Evolutionary conservation across 345 rosid genomes (phyloP).

Genomic region (Noccaea caerulescens): DNA sequence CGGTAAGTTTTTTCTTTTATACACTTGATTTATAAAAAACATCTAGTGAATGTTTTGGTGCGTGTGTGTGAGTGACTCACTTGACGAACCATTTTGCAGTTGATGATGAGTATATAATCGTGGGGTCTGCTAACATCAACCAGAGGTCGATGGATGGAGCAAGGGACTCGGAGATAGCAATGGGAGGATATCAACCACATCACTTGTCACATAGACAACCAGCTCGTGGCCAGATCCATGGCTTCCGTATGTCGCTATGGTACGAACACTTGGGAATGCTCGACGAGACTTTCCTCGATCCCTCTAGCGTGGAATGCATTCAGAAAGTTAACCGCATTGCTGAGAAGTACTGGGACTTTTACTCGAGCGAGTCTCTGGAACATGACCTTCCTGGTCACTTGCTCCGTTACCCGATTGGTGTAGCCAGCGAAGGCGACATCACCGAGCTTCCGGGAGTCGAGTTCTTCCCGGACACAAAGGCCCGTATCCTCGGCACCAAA

Average conservation of each 20-base stretch:
- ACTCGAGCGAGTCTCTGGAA: constrained; percentile 75
- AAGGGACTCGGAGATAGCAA: constrained; percentile 97
- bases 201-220: constrained; percentile 81
- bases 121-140: constrained; percentile 99
- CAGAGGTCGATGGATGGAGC: constrained; percentile 99
- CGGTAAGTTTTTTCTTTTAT: constrained; percentile 51
- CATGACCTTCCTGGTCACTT: constrained; percentile 91
- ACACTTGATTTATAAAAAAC: not conserved
- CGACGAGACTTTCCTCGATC: constrained; percentile 69
- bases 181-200: constrained; percentile 97
- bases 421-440: constrained; percentile 66
- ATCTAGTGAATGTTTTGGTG: not conserved
- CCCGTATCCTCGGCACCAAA: constrained; percentile 77
- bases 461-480: constrained; percentile 93
- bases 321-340: constrained; percentile 74
- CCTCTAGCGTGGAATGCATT: constrained; percentile 73
- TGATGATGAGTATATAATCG: constrained; percentile 91
- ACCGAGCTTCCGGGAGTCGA: constrained; percentile 70
- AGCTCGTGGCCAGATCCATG: constrained; percentile 93
- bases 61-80: not conserved
- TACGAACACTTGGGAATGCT: constrained; percentile 97
- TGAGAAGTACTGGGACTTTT: constrained; percentile 90
- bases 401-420: constrained; percentile 84
- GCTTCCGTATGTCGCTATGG: constrained; percentile 96
- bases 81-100: constrained; percentile 53